Base-by-base conservation (phyloP, 805 yeast species). In the Zygosaccharomyces rouxii region DNA sequence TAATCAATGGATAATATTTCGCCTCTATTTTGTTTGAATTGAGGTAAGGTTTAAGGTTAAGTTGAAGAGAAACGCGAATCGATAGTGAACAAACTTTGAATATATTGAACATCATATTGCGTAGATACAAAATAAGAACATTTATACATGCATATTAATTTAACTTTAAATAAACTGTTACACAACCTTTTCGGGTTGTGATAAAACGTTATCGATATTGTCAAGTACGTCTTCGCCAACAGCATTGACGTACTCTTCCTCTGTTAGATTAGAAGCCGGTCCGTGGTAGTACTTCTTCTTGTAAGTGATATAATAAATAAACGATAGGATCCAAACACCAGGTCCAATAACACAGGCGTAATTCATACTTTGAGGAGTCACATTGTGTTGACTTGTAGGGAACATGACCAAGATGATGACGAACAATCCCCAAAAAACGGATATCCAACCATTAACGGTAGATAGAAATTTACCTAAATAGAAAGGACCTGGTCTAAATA, bases 301-400 rank as follows among this genome's bases (percentile, higher is more conserved):
- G 58, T 75, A 74, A 2, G 71, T 59, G 44, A 63, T 72, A 67
- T 77, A 83, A 58, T 82, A 83, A 0, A 74, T 43, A 51, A 75
- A 60, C 0, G 85, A 71, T 18, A 80, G 68, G 3, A 78, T 51
- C 85, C 87, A 81, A 13, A 77, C 73, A 23, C 81, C 81, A 22
- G 79, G 78, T 33, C 80, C 83, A 50, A 84, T 79, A 3, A 80
- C 87, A 59, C 77, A 75, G 1, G 89, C 79, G 60, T 85, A 86
- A 66, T 86, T 86, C 94, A 86, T 85, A 4, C 77, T 67, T 0
- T 66, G 64, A 48, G 70, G 71, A 9, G 56, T 51, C 4, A 65
- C 56, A n/a, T 52, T 53, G 28, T 55, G 53, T 43, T 64, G 64
- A 16, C 75, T 67, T 30, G 59, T 45, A 26, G 94, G 92, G 70